These are phyloP conservation scores for Penicillium taxi DNA, from an alignment of 495 filamentous ascomycete genomes.

Conservation along the genomic window DNA sequence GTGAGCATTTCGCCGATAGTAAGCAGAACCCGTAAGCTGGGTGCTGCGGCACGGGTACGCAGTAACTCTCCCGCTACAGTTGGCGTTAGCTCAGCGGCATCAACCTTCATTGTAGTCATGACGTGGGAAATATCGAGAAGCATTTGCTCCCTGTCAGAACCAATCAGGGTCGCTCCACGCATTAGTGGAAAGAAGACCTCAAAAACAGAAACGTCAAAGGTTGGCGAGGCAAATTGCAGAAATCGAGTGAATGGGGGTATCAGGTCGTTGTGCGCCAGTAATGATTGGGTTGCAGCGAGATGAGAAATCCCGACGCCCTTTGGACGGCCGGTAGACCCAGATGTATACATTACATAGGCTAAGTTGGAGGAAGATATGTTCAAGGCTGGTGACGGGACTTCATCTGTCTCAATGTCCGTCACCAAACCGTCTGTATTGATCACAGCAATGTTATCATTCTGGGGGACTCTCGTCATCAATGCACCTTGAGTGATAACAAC, in stretches of 20 bases:
- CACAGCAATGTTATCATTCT: conserved; percentile 9
- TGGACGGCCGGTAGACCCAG: conserved; percentile 78
- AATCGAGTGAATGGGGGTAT: conserved; percentile 68
- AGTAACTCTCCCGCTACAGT: conserved; percentile 68
- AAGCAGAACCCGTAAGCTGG: conserved; percentile 54
- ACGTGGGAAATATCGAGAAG: conserved; percentile 60
- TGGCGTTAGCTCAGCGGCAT: conserved; percentile 76
- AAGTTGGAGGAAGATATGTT: conserved; percentile 32
- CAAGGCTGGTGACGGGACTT: conserved; percentile 6
- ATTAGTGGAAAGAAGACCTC: conserved; percentile 80
- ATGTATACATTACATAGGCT: conserved; percentile 89
- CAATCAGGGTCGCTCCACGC: conserved; percentile 61
- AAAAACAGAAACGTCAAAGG: conserved; percentile 83
- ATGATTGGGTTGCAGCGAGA: conserved; percentile 61
- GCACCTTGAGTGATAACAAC: conserved; percentile 44
- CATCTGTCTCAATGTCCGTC: conserved; percentile 5
- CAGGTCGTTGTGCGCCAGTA: conserved; percentile 67
- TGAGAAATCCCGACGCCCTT: conserved; percentile 81
- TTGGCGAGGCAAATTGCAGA: conserved; percentile 79
- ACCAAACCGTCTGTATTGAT: conserved; percentile 27
- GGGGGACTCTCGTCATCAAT: conserved; percentile 14
- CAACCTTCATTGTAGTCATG: conserved; percentile 56
- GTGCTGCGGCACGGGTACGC: conserved; percentile 50
- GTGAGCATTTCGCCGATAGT: conserved; percentile 90
- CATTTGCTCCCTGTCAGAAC: conserved; percentile 53